phyloP scores from a whole-genome alignment of 805 yeast species.

The Zygoascus bituminiphila region DNA sequence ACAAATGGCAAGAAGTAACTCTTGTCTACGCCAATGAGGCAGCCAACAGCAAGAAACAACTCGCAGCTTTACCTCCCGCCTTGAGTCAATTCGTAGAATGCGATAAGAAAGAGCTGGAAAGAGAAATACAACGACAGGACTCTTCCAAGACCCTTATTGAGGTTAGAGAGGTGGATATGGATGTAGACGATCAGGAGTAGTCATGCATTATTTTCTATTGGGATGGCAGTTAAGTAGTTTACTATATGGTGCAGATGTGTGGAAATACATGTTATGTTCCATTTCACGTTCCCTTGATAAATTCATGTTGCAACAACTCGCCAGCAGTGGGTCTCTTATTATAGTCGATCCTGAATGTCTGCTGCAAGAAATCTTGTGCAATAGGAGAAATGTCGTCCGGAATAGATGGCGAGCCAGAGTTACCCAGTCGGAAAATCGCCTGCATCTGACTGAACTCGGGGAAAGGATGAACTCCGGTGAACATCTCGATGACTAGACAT shows the following conservation, averaged over 20 bases:
- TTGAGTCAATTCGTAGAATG: conserved; percentile 9
- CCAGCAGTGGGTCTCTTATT: conserved; percentile 65
- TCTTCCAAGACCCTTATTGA: not conserved
- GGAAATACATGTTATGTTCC: too few species aligned
- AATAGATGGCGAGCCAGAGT: conserved; percentile 63
- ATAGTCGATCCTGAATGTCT: conserved; percentile 70
- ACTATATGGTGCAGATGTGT: not conserved
- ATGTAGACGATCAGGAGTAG: not conserved
- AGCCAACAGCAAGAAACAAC: conserved; percentile 11
- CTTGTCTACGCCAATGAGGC: conserved; percentile 16
- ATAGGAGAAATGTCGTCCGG: conserved; percentile 59
- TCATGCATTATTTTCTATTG: not conserved
- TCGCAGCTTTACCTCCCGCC: conserved; percentile 4
- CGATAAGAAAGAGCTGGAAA: conserved; percentile 8
- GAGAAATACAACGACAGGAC: not conserved
- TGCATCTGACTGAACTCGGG: conserved; percentile 95
- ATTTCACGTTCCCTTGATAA: conserved; percentile 24
- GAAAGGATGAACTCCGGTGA: conserved; percentile 92
- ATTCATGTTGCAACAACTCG: conserved; percentile 58
- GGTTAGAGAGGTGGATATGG: not conserved
- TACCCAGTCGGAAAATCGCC: conserved; percentile 90
- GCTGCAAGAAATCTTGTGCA: conserved; percentile 55
- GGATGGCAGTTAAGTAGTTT: not conserved
- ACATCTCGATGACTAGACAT: conserved; percentile 88
- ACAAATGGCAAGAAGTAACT: conserved; percentile 20